Percentiles rank a stretch among this genome's conserved stretches.
Evolutionary conservation across 2,329 filamentous ascomycete species (phyloP).

Genomic region (Aspergillus cejpii): DNA sequence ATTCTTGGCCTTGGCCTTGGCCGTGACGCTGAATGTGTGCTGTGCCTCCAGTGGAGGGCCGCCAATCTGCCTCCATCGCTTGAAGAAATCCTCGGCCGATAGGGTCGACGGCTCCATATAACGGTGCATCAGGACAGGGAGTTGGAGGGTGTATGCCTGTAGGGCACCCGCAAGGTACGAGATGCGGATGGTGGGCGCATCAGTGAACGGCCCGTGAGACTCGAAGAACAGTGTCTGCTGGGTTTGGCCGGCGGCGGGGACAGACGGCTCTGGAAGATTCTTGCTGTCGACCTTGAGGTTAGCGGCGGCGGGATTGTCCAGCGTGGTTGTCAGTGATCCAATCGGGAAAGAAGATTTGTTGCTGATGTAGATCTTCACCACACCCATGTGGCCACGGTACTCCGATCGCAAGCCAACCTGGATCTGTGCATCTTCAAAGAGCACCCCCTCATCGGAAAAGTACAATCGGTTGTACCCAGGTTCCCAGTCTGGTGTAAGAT

Average conservation of each 20-base stretch:
- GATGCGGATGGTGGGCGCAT: slow-evolving; percentile 80
- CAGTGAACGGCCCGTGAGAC: slow-evolving; percentile 69
- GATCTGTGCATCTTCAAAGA: slow-evolving; percentile 92
- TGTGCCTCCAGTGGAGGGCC: slow-evolving; percentile 81
- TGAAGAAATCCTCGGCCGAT: slow-evolving; percentile 91
- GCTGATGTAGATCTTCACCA: slow-evolving; percentile 89
- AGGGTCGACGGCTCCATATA: slow-evolving; percentile 93
- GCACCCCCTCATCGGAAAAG: slow-evolving; percentile 71
- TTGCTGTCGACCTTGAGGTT: slow-evolving; percentile 84
- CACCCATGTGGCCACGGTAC: slow-evolving; percentile 91
- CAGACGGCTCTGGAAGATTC: slow-evolving; percentile 74
- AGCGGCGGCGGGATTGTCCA: slow-evolving; percentile 61
- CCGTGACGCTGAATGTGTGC: slow-evolving; percentile 66
- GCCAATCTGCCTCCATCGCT: slow-evolving; percentile 97
- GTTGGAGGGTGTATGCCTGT: slow-evolving; percentile 83
- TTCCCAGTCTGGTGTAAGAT: slow-evolving; percentile 93
- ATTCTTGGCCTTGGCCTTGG: slow-evolving; percentile 53
- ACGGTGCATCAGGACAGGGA: slow-evolving; percentile 84
- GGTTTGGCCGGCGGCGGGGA: slow-evolving; percentile 67
- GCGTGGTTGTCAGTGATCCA: slow-evolving; percentile 85
- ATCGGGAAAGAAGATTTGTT: slow-evolving; percentile 86
- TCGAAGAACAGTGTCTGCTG: slow-evolving; percentile 96
- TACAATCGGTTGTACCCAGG: slow-evolving; percentile 78
- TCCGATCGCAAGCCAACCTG: slow-evolving; percentile 89
- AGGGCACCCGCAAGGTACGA: slow-evolving; percentile 90